Base-by-base conservation (phyloP, 176 grass and related monocot species). In the Phoenix roebelenii region DNA sequence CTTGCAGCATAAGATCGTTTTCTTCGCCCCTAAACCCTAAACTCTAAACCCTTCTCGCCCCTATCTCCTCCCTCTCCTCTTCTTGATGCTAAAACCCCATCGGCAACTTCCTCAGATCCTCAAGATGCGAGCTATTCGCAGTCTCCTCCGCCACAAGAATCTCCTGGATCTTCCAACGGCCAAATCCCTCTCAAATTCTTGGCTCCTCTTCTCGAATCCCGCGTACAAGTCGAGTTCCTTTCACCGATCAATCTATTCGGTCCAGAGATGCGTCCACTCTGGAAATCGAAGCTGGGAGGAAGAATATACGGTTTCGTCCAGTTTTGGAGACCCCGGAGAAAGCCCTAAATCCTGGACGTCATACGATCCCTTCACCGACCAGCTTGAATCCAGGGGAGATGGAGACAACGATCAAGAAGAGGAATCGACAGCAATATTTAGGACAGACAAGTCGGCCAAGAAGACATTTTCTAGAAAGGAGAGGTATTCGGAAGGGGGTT, bases 291-390 rank as follows among this genome's bases (percentile, higher is more conserved):
- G 44, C 20, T 50, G 16, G 55, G 6, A 25, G 35, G 39, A 72
- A 52, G 50, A 53, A 23, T 28, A 23, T 32, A 30, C 25, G n/a
- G 25, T 26, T 62, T 55, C 17, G 58, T 63, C 58, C n/a, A 23
- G 19, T 50, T 22, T 14, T 22, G 6, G 22, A 5, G 15, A 28
- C 49, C 18, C 3, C 23, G 16, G 4, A 5, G 49, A 16, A n/a
- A 25, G 20, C 22, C 14, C 5, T 28, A 17, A 16, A 6, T 10
- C 29, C 22, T 61, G 69, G 61, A 15, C 55, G 61, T 58, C 52
- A 50, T 74, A 85, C 72, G 59, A 64, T 23, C 57, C 70, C 25
- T 16, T 74, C 16, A 81, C 55, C 28, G 79, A 66, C 22, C 64
- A 17, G 22, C 54, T 79, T 19, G 16, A 22, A 26, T 24, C 77